Base-by-base conservation (phyloP, 2,329 filamentous ascomycete species). In the Epicoccum nigrum region DNA sequence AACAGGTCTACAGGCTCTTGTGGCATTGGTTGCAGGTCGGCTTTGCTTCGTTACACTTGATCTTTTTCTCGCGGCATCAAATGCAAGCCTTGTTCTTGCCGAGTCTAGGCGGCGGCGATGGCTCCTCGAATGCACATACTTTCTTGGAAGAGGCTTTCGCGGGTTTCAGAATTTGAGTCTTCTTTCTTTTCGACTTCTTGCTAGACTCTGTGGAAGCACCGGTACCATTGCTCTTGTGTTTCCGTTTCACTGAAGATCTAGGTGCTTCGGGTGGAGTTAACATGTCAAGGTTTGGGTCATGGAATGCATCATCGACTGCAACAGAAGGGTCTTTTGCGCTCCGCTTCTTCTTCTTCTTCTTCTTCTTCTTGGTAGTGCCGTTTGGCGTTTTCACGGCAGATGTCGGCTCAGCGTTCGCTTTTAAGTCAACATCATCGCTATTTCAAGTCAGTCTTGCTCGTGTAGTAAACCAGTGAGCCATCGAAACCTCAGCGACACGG, bases 1-100 rank as follows among this genome's bases (percentile, higher is more conserved):
- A 62, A 39, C 65, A 71, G 8, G 60, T 58, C 63, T 65, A 69
- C 3, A 69, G 41, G 1, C 63, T 65, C 45, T 63, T 54, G 11
- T 40, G 55, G 46, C 68, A 71, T 37, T 71, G 64, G 34, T 67
- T 64, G 54, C 69, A 70, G n/a, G 43, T 51, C 4, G 68, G 66
- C 30, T 63, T 66, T 9, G 54, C 60, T 50, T 65, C 58, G 28
- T 71, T 60, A 41, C 67, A 71, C 38, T 68, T 69, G 52, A 70
- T 66, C 19, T 64, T 65, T 47, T 65, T 68, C 42, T 70, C 63
- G 19, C 59, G 47, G 33, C 60, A 65, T 17, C 55, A 48, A 27
- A 62, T 53, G 38, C 62, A 64, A 12, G 58, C 54, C 25, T 62
- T 62, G 34, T 54, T 60, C 27, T 30, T 63, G 7, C 51, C 37